These are phyloP conservation scores for Otatea glauca DNA, from an alignment of 176 grass and related monocot species.

Conservation along the genomic window DNA sequence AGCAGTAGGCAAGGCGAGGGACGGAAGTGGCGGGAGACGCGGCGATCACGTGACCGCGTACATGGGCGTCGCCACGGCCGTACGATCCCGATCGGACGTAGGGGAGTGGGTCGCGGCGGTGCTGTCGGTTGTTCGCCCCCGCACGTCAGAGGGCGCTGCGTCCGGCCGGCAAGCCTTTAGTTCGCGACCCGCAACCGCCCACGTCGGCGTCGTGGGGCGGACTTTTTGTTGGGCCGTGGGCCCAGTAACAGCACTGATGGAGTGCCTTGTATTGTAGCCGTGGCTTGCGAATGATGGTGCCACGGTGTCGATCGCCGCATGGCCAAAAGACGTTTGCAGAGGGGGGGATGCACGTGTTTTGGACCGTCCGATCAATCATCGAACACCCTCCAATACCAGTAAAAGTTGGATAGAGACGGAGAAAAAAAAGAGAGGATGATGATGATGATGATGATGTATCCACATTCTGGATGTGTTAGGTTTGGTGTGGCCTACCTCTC, in stretches of 20 bases:
- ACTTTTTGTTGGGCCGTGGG: background rate
- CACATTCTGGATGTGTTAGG: too few species aligned
- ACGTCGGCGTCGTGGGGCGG: background rate
- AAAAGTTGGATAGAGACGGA: too few species aligned
- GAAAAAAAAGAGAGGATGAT: too few species aligned
- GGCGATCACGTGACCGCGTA: background rate
- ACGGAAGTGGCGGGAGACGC: constrained; percentile 27
- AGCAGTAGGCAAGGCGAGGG: background rate
- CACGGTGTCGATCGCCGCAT: background rate
- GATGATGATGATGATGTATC: too few species aligned
- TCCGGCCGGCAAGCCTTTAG: background rate
- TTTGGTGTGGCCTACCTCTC: too few species aligned
- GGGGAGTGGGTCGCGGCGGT: constrained; percentile 4
- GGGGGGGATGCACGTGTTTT: background rate
- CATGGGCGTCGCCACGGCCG: background rate
- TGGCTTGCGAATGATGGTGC: background rate
- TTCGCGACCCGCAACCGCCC: background rate
- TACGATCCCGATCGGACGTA: constrained; percentile 40
- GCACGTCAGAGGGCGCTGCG: background rate
- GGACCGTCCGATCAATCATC: background rate
- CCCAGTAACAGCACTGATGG: background rate
- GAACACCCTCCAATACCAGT: background rate
- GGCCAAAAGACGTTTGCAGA: too few species aligned
- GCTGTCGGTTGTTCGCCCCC: constrained; percentile 42
- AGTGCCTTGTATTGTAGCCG: too few species aligned